These are phyloP conservation scores for Arthrobotrys megalospora DNA, from an alignment of 2,329 filamentous ascomycete species.

Conservation along the genomic window DNA sequence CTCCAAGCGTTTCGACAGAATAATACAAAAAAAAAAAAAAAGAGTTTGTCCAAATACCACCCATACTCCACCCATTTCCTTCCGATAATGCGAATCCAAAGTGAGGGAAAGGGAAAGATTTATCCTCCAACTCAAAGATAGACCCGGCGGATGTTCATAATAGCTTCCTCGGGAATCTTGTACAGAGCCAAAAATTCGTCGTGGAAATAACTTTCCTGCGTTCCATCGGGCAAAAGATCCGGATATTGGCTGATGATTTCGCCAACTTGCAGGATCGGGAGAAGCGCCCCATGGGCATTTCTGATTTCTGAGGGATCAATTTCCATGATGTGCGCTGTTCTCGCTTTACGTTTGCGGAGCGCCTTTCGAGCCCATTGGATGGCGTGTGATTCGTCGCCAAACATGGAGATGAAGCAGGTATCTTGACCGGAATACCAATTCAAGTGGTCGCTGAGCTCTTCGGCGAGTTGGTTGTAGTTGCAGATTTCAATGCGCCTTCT, in stretches of 20 bases:
- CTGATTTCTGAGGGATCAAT: conserved; percentile 26
- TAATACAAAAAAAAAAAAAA: no score
- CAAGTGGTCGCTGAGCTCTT: conserved; percentile 19
- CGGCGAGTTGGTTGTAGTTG: conserved; percentile 13
- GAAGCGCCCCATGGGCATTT: background rate
- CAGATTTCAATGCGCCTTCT: conserved; percentile 6
- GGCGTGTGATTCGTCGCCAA: conserved; percentile 6
- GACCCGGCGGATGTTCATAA: background rate
- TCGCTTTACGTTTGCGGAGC: background rate
- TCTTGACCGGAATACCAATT: conserved; percentile 5
- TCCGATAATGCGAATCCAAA: no score
- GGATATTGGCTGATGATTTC: conserved; percentile 19
- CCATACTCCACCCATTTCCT: no score
- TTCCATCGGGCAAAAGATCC: conserved; percentile 11
- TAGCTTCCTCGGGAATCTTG: conserved; percentile 28
- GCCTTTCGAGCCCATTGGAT: conserved; percentile 23
- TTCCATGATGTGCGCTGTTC: background rate
- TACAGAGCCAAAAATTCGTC: conserved; percentile 44
- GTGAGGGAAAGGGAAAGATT: background rate
- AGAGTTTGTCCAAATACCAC: no score
- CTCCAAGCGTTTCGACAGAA: no score
- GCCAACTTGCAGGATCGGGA: conserved; percentile 10
- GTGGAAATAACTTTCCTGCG: background rate
- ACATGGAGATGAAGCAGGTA: conserved; percentile 36
- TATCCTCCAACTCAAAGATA: background rate